Evolutionary conservation across 352 stramenopile genomes (phyloP), one percentile per base, ranked within the genome.

Genomic region (Pythium folliculosum): DNA sequence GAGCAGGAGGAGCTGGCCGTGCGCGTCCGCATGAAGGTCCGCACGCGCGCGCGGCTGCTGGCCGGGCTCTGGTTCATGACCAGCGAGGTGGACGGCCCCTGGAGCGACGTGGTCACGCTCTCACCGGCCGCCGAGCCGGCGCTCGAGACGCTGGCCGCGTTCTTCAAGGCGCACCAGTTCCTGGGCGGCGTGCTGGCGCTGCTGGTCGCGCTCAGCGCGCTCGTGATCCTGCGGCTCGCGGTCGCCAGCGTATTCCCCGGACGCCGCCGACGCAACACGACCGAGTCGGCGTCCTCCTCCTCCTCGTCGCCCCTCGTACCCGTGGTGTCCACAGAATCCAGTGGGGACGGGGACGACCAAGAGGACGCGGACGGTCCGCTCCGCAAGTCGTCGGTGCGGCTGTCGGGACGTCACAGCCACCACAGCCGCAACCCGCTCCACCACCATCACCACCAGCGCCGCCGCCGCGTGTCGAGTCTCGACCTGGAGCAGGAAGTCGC

Each of bases 401-500:
- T 23, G 9, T n/a, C 13, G 1, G 25, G 17, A 30, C 40, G 22
- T 21, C 43, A 43, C 64, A 30, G 45, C n/a, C 16, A 19, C n/a
- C 54, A 5, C 17, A 47, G 5, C 23, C 49, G 21, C 16, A 22
- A 38, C 25, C 49, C 35, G 8, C 27, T 32, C 27, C 27, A 32
- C 27, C 48, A 54, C 48, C 48, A 22, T 30, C 30, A 30, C 8
- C 7, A n/a, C 17, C 35, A 59, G 10, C 30, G 27, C 19, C 52
- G 52, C 1, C 52, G 52, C 1, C 52, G 52, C 17, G 52, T 59
- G 19, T 22, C 32, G 32, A 59, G 52, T 47, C 23, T 58, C 19
- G 60, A 68, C 48, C 40, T 90, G 32, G 61, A 88, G 57, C 80
- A 89, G 50, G 86, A 94, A 63, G 73, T 94, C 35, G 60, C 56